Percentiles rank a stretch among this genome's conserved stretches.
Conservation (phyloP, 2,329 filamentous ascomycete species). For the Dryadomyces quercivorus region DNA sequence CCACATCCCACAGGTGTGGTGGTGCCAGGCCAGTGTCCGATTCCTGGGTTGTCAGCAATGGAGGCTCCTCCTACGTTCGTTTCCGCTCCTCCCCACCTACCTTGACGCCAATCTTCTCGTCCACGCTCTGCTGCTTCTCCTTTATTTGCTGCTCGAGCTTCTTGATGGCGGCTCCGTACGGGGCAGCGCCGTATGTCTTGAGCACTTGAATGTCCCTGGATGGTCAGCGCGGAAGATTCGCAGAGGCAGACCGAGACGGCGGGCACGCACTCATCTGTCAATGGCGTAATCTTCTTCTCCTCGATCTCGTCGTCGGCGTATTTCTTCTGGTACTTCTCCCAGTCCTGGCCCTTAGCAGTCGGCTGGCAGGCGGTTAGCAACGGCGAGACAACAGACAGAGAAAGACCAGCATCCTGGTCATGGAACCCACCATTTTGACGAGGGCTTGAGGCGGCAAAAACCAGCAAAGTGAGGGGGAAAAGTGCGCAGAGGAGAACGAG, state of each 20-base stretch:
- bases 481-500: not conserved
- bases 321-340: constrained; percentile 98
- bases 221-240: constrained; percentile 12
- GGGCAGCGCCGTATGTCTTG: constrained; percentile 96
- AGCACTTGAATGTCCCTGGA: constrained; percentile 94
- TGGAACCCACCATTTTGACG: constrained; percentile 1
- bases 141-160: constrained; percentile 99
- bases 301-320: constrained; percentile 94
- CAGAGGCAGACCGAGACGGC: no score
- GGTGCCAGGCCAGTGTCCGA: constrained; percentile 97
- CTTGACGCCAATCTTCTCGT: constrained; percentile 94
- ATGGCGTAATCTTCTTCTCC: constrained; percentile 98
- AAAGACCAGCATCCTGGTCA: not conserved
- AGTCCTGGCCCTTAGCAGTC: constrained; percentile 84
- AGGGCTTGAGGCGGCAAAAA: not conserved
- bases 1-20: constrained; percentile 97
- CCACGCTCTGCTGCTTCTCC: constrained; percentile 94
- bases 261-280: constrained; percentile 77
- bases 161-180: constrained; percentile 87
- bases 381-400: not conserved
- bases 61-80: no score
- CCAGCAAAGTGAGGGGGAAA: no score
- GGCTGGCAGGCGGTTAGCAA: constrained; percentile 47
- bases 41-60: constrained; percentile 45
- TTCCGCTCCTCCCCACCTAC: constrained; percentile 27